These are phyloP conservation scores for Tetrapisispora taiwanensis DNA, from an alignment of 805 yeast species.

Conservation along the genomic window DNA sequence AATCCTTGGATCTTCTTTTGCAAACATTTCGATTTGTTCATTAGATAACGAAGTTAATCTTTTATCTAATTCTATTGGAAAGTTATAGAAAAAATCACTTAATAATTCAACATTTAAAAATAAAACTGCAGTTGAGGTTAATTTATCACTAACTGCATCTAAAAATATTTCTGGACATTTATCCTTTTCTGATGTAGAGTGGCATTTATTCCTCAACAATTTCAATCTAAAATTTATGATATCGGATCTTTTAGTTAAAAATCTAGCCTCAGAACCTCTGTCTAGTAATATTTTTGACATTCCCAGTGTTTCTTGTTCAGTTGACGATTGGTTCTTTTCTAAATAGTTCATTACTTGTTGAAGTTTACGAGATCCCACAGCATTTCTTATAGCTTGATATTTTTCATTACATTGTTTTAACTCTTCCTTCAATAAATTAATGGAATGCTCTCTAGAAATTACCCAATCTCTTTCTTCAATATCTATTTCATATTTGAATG, in stretches of 20 bases:
- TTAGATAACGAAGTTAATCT: slow-evolving; percentile 51
- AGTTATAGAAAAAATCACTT: slow-evolving; percentile 90
- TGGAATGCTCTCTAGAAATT: slow-evolving; percentile 68
- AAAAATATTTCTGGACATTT: slow-evolving; percentile 91
- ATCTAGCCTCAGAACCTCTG: slow-evolving; percentile 76
- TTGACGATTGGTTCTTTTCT: slow-evolving; percentile 25
- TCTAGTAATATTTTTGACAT: slow-evolving; percentile 67
- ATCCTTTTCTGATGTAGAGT: slow-evolving; percentile 67
- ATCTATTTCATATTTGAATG: slow-evolving; percentile 94
- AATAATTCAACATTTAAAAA: slow-evolving; percentile 88
- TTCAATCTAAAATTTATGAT: slow-evolving; percentile 66
- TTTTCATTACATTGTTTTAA: slow-evolving; percentile 67
- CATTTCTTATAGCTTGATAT: slow-evolving; percentile 46
- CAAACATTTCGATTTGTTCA: slow-evolving; percentile 80
- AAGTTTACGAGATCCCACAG: slow-evolving; percentile 77
- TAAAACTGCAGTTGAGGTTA: slow-evolving; percentile 85
- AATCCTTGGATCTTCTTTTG: slow-evolving; percentile 88
- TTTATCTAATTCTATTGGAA: slow-evolving; percentile 85
- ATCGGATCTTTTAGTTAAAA: slow-evolving; percentile 61
- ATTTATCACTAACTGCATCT: slow-evolving; percentile 83
- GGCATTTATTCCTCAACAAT: slow-evolving; percentile 66
- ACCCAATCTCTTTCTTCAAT: slow-evolving; percentile 94
- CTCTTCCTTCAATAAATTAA: slow-evolving; percentile 69
- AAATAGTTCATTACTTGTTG: slow-evolving; percentile 72
- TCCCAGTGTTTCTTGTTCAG: slow-evolving; percentile 63